Percentiles rank a stretch among this genome's conserved stretches.
phyloP scores from a whole-genome alignment of 768 basidiomycete species.

The Lactarius evosmus region DNA sequence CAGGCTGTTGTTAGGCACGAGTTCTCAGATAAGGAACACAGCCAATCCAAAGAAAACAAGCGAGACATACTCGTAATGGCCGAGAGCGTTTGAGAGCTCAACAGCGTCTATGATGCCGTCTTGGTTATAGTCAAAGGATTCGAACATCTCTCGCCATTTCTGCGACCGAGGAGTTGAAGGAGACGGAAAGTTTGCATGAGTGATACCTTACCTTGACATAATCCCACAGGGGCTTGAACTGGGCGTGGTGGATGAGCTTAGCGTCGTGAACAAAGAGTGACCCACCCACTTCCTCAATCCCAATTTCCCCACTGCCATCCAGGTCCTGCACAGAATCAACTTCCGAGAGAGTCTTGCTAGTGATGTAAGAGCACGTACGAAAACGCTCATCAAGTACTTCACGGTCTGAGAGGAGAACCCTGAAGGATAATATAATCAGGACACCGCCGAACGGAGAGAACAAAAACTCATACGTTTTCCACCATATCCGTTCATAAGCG shows the following conservation, averaged over 20 bases:
- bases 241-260: neutral
- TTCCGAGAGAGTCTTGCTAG: neutral
- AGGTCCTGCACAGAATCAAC: neutral
- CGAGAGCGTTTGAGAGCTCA: neutral
- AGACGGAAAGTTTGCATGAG: neutral
- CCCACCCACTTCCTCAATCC: conserved; percentile 2
- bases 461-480: neutral
- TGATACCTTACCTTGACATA: conserved; percentile 1
- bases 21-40: neutral
- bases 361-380: conserved; percentile 4
- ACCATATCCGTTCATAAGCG: conserved; percentile 10
- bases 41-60: neutral
- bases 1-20: neutral
- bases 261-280: neutral
- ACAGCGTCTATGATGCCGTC: conserved; percentile 13
- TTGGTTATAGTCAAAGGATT: conserved; percentile 5
- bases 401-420: conserved; percentile 6
- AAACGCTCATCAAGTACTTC: conserved; percentile 11
- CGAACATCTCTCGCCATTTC: conserved; percentile 16
- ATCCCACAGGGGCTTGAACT: conserved; percentile 13
- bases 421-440: neutral
- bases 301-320: conserved; percentile 10
- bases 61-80: neutral
- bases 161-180: neutral
- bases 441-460: neutral